These are phyloP conservation scores for Backusella tarrabulga DNA, from an alignment of 192 early-diverging fungal genomes.

Conservation along the genomic window DNA sequence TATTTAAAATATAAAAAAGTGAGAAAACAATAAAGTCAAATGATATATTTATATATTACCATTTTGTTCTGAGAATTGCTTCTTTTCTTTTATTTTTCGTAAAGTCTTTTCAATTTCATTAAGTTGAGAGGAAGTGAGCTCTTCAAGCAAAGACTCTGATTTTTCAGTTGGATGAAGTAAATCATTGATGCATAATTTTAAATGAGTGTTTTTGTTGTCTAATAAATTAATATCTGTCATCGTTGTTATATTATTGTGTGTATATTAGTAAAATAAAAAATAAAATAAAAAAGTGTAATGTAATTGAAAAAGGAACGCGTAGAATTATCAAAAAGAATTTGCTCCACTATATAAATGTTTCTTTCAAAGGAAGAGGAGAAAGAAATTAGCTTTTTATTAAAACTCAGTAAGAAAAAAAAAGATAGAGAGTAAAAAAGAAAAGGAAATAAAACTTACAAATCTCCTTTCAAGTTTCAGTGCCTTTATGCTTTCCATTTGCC, in stretches of 20 bases:
- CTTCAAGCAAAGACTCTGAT: conserved; percentile 18
- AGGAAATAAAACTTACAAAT: conserved; percentile 1
- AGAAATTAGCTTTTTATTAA: not conserved
- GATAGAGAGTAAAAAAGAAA: not conserved
- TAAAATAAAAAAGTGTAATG: not conserved
- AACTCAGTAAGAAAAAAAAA: not conserved
- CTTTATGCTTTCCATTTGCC: not conserved
- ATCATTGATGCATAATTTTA: conserved; percentile 19
- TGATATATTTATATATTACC: conserved; percentile 1
- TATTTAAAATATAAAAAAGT: not conserved
- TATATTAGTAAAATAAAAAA: not conserved
- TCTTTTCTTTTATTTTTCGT: conserved; percentile 24
- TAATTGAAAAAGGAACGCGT: conserved; percentile 6
- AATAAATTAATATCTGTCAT: not conserved
- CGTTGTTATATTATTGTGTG: not conserved
- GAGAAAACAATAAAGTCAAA: not conserved
- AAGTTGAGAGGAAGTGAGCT: conserved; percentile 18
- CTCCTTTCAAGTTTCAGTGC: not conserved
- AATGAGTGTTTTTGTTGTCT: not conserved
- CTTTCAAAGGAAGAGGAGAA: not conserved
- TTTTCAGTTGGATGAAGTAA: conserved; percentile 25
- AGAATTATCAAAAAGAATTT: not conserved
- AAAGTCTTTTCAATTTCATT: conserved; percentile 20
- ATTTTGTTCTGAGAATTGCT: not conserved
- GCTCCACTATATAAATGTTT: conserved; percentile 4